Base-by-base conservation (phyloP, 2,329 filamentous ascomycete genomes). In the Trichophyton simii region DNA sequence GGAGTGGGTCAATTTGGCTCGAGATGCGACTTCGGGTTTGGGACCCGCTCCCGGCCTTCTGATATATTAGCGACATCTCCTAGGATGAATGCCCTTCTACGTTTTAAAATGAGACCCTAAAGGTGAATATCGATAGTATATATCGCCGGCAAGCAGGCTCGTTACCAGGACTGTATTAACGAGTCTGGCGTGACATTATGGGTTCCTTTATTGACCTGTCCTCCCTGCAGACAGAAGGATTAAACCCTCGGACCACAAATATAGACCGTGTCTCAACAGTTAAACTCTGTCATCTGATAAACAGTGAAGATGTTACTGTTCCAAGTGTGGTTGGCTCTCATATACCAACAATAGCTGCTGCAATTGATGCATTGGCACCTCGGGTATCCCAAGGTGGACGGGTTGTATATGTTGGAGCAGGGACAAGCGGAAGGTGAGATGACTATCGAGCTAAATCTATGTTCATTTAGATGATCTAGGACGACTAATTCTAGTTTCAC, bases 371-470 rank as follows among this genome's bases (percentile, higher is more conserved):
- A 1, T 34, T 75, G 18, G 65, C 68, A 9, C 64, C 64, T 2
- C 69, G 72, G 3, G 69, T 75, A 15, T 67, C 67, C n/a, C 58
- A 54, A 11, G 71, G 73, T 20, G 74, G 74, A 20, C 66, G 73
- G 60, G 68, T 75, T 42, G 64, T 71, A 6, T 75, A 75, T 63
- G 72, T 75, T n/a, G 75, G 76, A 8, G 76, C 76, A 2, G 75
- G 76, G 13, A 78, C 75, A 1, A 78, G 76, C 62, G 74, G 76
- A 60, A 72, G 76, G 72, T 76, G 62, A 64, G 67, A 48, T 57
- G 11, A 15, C 15, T 55, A 18, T 38, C 41, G 15, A 28, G 3
- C 38, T 4, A 34, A 22, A n/a, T 18, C n/a, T 34, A 34, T 18
- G 50, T 57, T 34, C 31, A 6, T 18, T 62, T 5, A 34, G 25